Evolutionary conservation across 1,284 basidiomycete genomes (phyloP), one percentile per base, ranked within the genome.

Genomic region (Apiotrichum veenhuisii): DNA sequence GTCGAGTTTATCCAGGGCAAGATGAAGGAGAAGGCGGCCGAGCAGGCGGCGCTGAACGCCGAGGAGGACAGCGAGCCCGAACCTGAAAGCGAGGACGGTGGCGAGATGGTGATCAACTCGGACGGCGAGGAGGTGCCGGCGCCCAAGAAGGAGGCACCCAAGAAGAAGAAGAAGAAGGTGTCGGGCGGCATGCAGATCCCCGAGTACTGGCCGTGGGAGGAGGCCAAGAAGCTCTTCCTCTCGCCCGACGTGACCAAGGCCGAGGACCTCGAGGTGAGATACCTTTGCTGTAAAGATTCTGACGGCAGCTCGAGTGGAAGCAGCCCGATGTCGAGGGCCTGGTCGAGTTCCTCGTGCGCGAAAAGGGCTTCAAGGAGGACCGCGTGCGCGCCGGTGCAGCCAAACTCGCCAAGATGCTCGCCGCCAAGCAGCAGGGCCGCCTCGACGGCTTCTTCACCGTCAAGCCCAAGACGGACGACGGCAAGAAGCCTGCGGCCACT

Each of bases 321-420:
- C 82, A 83, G 60, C 96, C 96, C 3, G 92, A 99, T 63, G 82
- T 93, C 0, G 94, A 98, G 23, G 96, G 92, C 1, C 82, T 99
- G 9, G 87, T 99, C 18, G 85, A 97, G 52, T 99, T 98, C 78
- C 77, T 99, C 26, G 95, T 97, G 22, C 85, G 80, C 43, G 91
- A 98, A 69, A 98, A 98, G 74, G 95, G 96, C 2, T 99, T 98
- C 84, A 95, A 89, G 65, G 95, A 98, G 81, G 95, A 99, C 30
- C 87, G 95, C 46, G 92, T 99, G 3, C 86, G 95, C 26, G 94
- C 90, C 72, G 93, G 94, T 18, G 93, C 91, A 8, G 93, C 95
- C 54, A 97, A 97, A 71, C 82, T 99, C 33, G 78, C 85, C 47
- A 95, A 92, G 70, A 89, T 86, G 73, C 80, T 98, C 47, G 87